phyloP scores from a whole-genome alignment of 164 flowering plant genomes.

The Vitis rupestris region DNA sequence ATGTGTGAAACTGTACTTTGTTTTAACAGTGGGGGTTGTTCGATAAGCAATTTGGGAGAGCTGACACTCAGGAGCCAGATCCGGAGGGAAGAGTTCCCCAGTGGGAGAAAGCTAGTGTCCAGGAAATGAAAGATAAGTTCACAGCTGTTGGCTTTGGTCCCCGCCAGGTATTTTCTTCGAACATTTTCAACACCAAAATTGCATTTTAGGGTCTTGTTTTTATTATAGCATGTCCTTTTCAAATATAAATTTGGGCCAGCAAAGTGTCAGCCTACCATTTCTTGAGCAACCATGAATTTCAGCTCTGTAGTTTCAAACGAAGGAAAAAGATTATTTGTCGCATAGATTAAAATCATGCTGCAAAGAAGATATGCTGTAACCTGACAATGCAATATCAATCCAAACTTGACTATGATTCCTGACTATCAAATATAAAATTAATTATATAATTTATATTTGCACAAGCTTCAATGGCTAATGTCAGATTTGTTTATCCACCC shows the following conservation, averaged over 20 bases:
- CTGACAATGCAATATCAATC: too few species aligned
- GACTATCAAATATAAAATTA: too few species aligned
- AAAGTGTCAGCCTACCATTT: not conserved
- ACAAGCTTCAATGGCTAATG: too few species aligned
- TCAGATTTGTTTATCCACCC: too few species aligned
- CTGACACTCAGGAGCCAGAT: constrained; percentile 79
- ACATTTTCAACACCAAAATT: not conserved
- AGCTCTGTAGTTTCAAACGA: not conserved
- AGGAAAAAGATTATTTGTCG: not conserved
- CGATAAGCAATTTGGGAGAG: constrained; percentile 75
- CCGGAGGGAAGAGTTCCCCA: constrained; percentile 90
- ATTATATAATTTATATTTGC: too few species aligned
- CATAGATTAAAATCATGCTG: not conserved
- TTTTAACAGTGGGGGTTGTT: constrained; percentile 80
- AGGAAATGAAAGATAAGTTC: constrained; percentile 93
- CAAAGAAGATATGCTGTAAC: not conserved
- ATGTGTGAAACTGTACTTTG: not conserved
- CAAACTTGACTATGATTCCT: too few species aligned
- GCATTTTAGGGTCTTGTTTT: not conserved
- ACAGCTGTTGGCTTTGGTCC: constrained; percentile 82
- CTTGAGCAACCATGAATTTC: not conserved
- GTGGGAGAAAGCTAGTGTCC: constrained; percentile 80
- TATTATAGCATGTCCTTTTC: not conserved
- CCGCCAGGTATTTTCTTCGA: constrained; percentile 63
- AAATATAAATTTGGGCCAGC: constrained; percentile 1